Percentiles rank a stretch among this genome's conserved stretches.
These are phyloP conservation scores for Lobosporangium transversale DNA, from an alignment of 192 early-diverging fungal species.

Conservation along the genomic window DNA sequence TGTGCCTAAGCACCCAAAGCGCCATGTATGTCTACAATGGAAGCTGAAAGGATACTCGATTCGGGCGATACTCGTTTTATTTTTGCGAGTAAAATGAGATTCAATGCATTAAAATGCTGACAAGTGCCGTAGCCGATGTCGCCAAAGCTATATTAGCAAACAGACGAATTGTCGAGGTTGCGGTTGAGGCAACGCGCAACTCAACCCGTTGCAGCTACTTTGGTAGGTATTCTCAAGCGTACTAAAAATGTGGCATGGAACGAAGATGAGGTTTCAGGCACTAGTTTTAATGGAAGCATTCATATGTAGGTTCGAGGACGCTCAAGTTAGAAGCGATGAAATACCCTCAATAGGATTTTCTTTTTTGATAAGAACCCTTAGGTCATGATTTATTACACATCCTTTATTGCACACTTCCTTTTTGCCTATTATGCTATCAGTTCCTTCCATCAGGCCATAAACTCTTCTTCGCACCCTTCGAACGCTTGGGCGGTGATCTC, in stretches of 20 bases:
- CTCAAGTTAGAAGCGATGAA: conserved; percentile 77
- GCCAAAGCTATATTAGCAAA: conserved; percentile 68
- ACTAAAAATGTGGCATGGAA: conserved; percentile 13
- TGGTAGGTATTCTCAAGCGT: conserved; percentile 28
- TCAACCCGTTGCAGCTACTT: conserved; percentile 69
- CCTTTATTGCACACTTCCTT: too few species aligned
- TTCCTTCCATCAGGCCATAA: too few species aligned
- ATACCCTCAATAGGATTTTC: too few species aligned
- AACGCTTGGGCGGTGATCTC: too few species aligned
- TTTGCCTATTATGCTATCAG: too few species aligned
- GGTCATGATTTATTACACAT: too few species aligned
- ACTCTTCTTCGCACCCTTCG: too few species aligned
- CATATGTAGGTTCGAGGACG: conserved; percentile 74
- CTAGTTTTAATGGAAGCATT: conserved; percentile 73
- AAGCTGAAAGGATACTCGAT: conserved; percentile 70
- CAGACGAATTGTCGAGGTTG: conserved; percentile 76
- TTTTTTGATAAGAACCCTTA: too few species aligned
- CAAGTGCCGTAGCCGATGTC: neutral
- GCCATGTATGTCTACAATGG: conserved; percentile 75
- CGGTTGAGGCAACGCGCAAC: conserved; percentile 84
- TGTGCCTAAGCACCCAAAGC: conserved; percentile 77
- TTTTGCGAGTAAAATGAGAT: neutral
- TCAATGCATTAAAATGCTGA: conserved; percentile 62
- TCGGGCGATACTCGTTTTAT: conserved; percentile 51
- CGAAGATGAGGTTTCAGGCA: neutral